Evolutionary conservation across 768 basidiomycete genomes (phyloP).

Genomic region (Boletales sp.): DNA sequence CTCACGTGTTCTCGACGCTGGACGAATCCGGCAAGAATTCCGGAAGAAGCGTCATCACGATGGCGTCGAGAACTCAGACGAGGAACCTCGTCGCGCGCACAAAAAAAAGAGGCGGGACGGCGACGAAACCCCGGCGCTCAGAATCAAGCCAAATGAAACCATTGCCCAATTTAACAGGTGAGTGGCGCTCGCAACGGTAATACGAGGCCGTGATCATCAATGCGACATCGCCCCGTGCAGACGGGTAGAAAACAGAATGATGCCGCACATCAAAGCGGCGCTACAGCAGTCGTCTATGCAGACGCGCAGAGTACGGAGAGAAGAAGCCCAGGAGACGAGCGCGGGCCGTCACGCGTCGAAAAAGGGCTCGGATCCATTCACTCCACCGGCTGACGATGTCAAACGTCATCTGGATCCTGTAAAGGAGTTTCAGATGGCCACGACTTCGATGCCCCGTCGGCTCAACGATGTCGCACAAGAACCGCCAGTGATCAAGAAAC

Average conservation of each 20-base stretch:
- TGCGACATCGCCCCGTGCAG: conserved; percentile 31
- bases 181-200: conserved; percentile 17
- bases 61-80: conserved; percentile 26
- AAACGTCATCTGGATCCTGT: conserved; percentile 13
- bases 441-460: conserved; percentile 56
- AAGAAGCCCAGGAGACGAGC: conserved; percentile 18
- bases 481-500: conserved; percentile 58
- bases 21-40: conserved; percentile 53
- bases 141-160: conserved; percentile 65
- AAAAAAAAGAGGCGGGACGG: conserved; percentile 30
- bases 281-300: conserved; percentile 54
- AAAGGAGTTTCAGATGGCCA: conserved; percentile 48
- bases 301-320: conserved; percentile 43
- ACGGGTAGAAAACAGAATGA: conserved; percentile 71
- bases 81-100: conserved; percentile 15
- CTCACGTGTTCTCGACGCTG: conserved; percentile 62
- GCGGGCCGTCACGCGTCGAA: conserved; percentile 7
- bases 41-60: conserved; percentile 43
- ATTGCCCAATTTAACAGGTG: conserved; percentile 76
- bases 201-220: not conserved
- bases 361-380: conserved; percentile 11
- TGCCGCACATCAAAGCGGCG: conserved; percentile 58
- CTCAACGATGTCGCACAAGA: conserved; percentile 70
- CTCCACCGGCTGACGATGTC: conserved; percentile 14
- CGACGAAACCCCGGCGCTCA: conserved; percentile 29